These are phyloP conservation scores for Chenopodium formosanum DNA, from an alignment of 148 eudicot species.

Conservation along the genomic window DNA sequence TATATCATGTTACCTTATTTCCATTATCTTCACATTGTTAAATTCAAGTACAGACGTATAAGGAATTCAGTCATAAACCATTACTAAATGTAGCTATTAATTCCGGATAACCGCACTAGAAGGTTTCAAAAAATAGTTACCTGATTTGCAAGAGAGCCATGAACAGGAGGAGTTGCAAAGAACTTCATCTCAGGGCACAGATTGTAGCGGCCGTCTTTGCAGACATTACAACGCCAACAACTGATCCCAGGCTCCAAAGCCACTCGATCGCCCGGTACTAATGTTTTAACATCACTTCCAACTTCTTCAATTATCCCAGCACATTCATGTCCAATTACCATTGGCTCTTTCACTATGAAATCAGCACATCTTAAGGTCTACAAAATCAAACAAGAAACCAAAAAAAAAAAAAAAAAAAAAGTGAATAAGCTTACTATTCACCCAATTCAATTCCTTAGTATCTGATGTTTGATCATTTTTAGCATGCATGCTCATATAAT, in stretches of 20 bases:
- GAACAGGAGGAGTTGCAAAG: slow-evolving; percentile 83
- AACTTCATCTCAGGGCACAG: slow-evolving; percentile 91
- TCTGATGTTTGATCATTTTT: no score
- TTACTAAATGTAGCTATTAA: no score
- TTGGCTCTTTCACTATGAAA: slow-evolving; percentile 80
- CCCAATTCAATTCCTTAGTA: no score
- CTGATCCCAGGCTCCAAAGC: slow-evolving; percentile 89
- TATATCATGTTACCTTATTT: no score
- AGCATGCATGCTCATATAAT: no score
- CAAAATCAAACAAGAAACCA: no score
- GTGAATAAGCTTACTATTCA: neutral
- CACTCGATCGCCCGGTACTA: slow-evolving; percentile 60
- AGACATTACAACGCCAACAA: slow-evolving; percentile 61
- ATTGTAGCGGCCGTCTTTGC: slow-evolving; percentile 81
- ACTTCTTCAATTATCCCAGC: slow-evolving; percentile 85
- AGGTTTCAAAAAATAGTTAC: slow-evolving; percentile 26
- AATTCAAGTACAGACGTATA: no score
- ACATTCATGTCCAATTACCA: slow-evolving; percentile 92
- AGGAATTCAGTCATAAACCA: no score
- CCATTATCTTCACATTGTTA: no score
- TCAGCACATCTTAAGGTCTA: no score
- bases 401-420: no score
- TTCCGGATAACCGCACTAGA: neutral
- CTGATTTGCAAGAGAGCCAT: slow-evolving; percentile 87
- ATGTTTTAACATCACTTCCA: slow-evolving; percentile 66